Evolutionary conservation across 192 early-diverging fungal species (phyloP), one percentile per base, ranked within the genome.

Genomic region (Haplosporangium gracile): DNA sequence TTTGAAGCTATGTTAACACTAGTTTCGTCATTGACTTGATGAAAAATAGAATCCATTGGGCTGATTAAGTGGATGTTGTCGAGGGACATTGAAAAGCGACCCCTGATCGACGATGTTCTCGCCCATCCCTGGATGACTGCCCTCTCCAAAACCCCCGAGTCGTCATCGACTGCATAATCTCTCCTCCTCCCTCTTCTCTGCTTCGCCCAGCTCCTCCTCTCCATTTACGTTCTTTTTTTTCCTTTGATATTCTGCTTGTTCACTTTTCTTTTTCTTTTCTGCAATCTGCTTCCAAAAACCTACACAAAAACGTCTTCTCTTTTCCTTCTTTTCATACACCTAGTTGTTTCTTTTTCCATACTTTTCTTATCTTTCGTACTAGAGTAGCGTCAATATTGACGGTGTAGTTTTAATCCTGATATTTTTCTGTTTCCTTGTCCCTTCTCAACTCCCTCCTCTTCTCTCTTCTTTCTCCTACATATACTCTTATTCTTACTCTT

Each of bases 41-140:
- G 18, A 1, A 51, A 60, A 7, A 22, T 77, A 91, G 90, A 89
- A n/a, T 90, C 90, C 16, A 84, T 91, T 75, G 92, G 90, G 55
- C 78, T 97, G 60, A 90, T 98, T 74, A 90, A 92, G 75, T 81
- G 87, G 85, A 95, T 97, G 94, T 90, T 99, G 88, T 82, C 91
- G 39, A 91, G 94, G 22, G 94, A 97, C 77, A 89, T 93, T 39
- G 83, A 89, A 15, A 91, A 90, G 26, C 93, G 98, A 22, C 94
- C 95, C 4, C 95, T 93, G 38, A 96, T 97, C 72, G 93, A 95
- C 39, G 92, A 92, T 55, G 94, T 98, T 10, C 78, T 96, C 72
- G 82, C 87, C 40, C 94, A 97, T 82, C 89, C 92, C 73, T 98
- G 97, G 97, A 86, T 86, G 84, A 78, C 84, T 8, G 45, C 75